Evolutionary conservation across 129 eudicot species (phyloP), one percentile per base, ranked within the genome.

Genomic region (Helianthus tuberosus): DNA sequence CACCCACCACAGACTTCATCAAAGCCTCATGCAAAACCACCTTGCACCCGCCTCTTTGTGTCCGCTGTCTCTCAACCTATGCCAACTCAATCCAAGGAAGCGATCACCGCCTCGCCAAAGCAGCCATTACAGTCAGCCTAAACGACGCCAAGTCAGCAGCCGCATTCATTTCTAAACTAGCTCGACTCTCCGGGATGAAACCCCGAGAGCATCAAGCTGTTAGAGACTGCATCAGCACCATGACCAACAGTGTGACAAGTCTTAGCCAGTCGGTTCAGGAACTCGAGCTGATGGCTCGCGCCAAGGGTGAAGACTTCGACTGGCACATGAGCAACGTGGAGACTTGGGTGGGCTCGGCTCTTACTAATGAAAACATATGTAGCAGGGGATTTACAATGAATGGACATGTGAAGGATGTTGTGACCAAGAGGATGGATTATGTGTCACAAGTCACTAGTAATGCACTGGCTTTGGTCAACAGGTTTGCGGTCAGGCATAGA

Each of bases 281-380:
- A 72, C 81, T 90, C 8, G 82, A 77, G 0, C 62, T 61, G 47
- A 68, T 76, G 87, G 81, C 80, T 17, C 86, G 71, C 13, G 44
- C 67, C 39, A n/a, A 52, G 14, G 83, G 88, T 11, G 84, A 87
- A 64, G 86, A 81, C 52, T 89, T 89, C 67, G 75, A 71, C 77
- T 88, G 92, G 98, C 96, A 84, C 72, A 76, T 88, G 89, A 90
- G 96, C 68, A 88, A 93, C 68, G 89, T 90, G 59, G 89, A 89
- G 79, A 93, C 98, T 0, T 93, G 98, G 98, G 95, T 87, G 0
- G 89, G 92, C 49, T 89, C 97, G 39, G 97, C 96, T 61, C 68
- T 89, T 9, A 92, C 97, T 4, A 71, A 86, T 53, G 86, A 84
- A 10, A 87, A 79, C 82, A 86, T 91, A 47, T 92, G 97, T 35